Evolutionary conservation across 768 basidiomycete species (phyloP).

Genomic region (Cyclocybe cylindracea): DNA sequence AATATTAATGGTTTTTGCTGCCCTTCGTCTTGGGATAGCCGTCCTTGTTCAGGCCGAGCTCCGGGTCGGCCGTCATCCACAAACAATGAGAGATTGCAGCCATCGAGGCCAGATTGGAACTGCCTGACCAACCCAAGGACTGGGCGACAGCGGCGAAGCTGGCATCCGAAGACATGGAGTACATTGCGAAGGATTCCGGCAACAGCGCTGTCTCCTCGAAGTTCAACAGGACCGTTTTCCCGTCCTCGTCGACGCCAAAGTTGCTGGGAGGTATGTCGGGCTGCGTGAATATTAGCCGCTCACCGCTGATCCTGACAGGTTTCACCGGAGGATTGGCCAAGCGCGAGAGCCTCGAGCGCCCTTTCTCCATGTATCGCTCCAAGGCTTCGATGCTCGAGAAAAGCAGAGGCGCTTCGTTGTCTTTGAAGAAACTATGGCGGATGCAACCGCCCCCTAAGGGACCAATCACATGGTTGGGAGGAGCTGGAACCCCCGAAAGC

Average conservation of each 20-base stretch:
- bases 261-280: constrained; percentile 27
- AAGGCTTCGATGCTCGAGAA: constrained; percentile 6
- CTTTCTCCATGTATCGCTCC: constrained; percentile 10
- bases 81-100: no score
- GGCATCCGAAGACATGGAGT: neutral
- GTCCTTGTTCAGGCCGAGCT: no score
- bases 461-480: constrained; percentile 15
- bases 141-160: no score
- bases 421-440: constrained; percentile 11
- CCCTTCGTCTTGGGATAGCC: no score
- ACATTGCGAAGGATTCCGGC: constrained; percentile 20
- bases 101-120: no score
- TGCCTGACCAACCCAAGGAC: no score
- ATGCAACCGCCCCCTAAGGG: constrained; percentile 10
- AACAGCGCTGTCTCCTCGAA: constrained; percentile 24
- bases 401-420: constrained; percentile 8
- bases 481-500: constrained; percentile 21
- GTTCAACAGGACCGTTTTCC: constrained; percentile 24
- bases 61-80: no score
- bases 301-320: constrained; percentile 18
- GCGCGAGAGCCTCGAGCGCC: constrained; percentile 2
- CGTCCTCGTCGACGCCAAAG: constrained; percentile 26
- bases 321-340: neutral
- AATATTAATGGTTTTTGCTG: no score
- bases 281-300: constrained; percentile 28